phyloP scores from a whole-genome alignment of 768 basidiomycete species.

The Tulasnella sp. region DNA sequence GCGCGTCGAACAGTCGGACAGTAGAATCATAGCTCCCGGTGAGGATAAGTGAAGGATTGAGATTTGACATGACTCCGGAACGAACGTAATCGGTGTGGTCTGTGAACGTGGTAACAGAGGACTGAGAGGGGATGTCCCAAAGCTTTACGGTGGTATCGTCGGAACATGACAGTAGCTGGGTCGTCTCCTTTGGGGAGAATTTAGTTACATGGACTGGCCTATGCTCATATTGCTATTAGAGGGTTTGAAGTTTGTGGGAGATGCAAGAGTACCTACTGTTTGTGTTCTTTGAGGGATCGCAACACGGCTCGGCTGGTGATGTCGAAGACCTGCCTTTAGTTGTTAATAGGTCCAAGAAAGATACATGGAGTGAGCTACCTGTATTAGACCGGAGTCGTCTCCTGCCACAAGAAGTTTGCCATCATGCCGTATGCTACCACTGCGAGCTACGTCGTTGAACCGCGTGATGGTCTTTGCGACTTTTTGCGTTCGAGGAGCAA shows the following conservation, averaged over 20 bases:
- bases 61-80: slow-evolving; percentile 78
- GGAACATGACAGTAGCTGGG: slow-evolving; percentile 88
- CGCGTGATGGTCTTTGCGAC: slow-evolving; percentile 93
- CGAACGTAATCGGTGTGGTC: slow-evolving; percentile 96
- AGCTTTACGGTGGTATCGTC: slow-evolving; percentile 92
- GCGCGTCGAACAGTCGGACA: slow-evolving; percentile 78
- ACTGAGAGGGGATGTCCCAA: slow-evolving; percentile 93
- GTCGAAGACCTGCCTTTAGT: slow-evolving; percentile 69
- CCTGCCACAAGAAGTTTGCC: slow-evolving; percentile 94
- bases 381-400: slow-evolving; percentile 87
- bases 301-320: slow-evolving; percentile 89
- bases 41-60: slow-evolving; percentile 77
- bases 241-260: background rate
- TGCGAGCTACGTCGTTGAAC: slow-evolving; percentile 93
- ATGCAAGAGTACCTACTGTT: slow-evolving; percentile 53
- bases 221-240: background rate
- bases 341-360: background rate
- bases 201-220: slow-evolving; percentile 88
- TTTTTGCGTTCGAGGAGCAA: slow-evolving; percentile 93
- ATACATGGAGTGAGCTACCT: slow-evolving; percentile 42
- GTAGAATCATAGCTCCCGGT: slow-evolving; percentile 96
- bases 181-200: slow-evolving; percentile 77
- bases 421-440: slow-evolving; percentile 83
- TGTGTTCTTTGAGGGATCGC: slow-evolving; percentile 86
- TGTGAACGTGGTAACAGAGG: slow-evolving; percentile 69